A percentile compares a stretch with the other conserved stretches of the same genome.
These are phyloP conservation scores for Phanerodontia chrysosporium DNA, from an alignment of 768 basidiomycete species.

Conservation along the genomic window DNA sequence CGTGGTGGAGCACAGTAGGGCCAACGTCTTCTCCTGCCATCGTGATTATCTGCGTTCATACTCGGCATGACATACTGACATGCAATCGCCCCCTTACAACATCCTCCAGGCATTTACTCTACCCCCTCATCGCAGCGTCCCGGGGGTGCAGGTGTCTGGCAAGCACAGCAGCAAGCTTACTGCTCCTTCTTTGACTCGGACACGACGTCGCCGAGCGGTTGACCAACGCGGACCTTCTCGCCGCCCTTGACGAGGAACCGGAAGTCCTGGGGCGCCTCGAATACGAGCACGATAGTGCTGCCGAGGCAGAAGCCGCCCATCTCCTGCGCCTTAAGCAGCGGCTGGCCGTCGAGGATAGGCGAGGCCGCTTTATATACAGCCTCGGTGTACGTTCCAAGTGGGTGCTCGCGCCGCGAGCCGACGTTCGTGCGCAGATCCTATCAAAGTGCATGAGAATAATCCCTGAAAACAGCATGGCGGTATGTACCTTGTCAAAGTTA, in stretches of 20 bases:
- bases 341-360: conserved; percentile 80
- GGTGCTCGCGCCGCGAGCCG: conserved; percentile 60
- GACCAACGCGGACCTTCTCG: conserved; percentile 83
- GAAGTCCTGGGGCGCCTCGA: conserved; percentile 87
- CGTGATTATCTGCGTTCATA: not conserved
- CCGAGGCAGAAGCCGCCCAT: conserved; percentile 97
- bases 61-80: too few species aligned
- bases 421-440: conserved; percentile 89
- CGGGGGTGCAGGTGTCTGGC: not conserved
- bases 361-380: conserved; percentile 88
- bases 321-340: conserved; percentile 83
- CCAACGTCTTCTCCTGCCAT: not conserved
- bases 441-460: not conserved
- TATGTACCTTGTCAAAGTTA: conserved; percentile 81
- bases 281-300: conserved; percentile 93
- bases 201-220: conserved; percentile 61
- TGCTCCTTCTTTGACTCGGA: conserved; percentile 12
- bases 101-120: too few species aligned
- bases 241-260: conserved; percentile 73
- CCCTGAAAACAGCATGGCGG: not conserved
- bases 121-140: too few species aligned
- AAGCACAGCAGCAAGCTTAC: not conserved
- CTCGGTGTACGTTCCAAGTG: conserved; percentile 85
- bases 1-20: not conserved
- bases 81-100: too few species aligned